Evolutionary conservation across 2,329 filamentous ascomycete species (phyloP).

Genomic region (Sphaerulina vaccinii): DNA sequence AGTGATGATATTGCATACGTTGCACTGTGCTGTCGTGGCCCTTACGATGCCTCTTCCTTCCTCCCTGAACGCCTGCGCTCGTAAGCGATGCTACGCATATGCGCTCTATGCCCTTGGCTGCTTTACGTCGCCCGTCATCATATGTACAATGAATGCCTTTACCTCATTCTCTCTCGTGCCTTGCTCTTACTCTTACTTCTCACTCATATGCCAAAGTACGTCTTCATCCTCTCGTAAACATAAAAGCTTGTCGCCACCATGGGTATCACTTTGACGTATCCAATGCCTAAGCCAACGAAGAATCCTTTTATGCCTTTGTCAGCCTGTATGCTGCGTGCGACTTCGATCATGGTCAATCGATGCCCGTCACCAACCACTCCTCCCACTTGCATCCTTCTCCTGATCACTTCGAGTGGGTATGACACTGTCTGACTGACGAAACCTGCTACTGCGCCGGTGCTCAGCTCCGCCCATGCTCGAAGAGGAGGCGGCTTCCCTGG

Average conservation of each 20-base stretch:
- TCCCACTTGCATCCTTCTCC: constrained; percentile 92
- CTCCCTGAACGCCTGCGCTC: not conserved
- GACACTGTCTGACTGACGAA: constrained; percentile 87
- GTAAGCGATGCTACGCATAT: not conserved
- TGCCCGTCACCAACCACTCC: constrained; percentile 90
- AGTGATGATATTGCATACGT: not conserved
- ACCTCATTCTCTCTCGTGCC: not conserved
- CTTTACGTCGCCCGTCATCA: not conserved
- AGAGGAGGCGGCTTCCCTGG: constrained; percentile 65
- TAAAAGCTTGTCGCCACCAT: constrained; percentile 75
- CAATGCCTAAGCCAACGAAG: constrained; percentile 89
- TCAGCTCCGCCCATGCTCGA: constrained; percentile 81
- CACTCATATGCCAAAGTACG: constrained; percentile 49
- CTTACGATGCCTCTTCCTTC: not conserved
- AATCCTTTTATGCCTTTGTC: constrained; percentile 80
- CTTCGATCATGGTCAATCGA: constrained; percentile 74
- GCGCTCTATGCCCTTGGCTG: not conserved
- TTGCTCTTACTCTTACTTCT: no score
- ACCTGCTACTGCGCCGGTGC: constrained; percentile 80
- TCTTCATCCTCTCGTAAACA: constrained; percentile 65
- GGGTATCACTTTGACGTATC: constrained; percentile 90
- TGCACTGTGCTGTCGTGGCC: not conserved
- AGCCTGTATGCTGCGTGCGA: constrained; percentile 68
- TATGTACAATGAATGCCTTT: constrained; percentile 1
- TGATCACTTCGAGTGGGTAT: constrained; percentile 90